Evolutionary conservation across 2,329 filamentous ascomycete species (phyloP).

Genomic region (Huntiella omanensis): DNA sequence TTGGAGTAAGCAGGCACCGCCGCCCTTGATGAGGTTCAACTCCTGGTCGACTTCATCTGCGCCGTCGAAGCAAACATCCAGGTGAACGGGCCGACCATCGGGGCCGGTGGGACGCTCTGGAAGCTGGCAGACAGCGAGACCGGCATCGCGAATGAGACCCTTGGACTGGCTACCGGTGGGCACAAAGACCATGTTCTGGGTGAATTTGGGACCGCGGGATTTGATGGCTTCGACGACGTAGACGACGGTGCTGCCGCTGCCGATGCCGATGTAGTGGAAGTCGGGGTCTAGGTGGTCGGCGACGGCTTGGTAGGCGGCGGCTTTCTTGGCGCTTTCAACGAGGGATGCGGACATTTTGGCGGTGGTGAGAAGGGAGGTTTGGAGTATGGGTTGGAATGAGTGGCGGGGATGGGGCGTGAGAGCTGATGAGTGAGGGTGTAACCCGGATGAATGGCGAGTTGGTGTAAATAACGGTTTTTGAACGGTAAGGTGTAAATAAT

Average conservation of each 20-base stretch:
- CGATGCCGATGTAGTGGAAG: constrained; percentile 55
- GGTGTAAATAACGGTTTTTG: too few relatives aligned
- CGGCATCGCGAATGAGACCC: constrained; percentile 63
- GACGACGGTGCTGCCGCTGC: constrained; percentile 63
- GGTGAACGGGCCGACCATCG: constrained; percentile 25
- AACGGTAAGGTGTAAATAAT: too few relatives aligned
- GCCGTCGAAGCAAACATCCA: constrained; percentile 90
- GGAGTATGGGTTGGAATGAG: background rate
- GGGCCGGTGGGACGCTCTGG: constrained; percentile 48
- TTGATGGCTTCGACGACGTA: constrained; percentile 72
- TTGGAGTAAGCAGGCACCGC: constrained; percentile 92
- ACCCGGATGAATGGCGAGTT: background rate
- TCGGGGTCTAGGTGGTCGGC: constrained; percentile 47
- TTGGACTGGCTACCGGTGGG: constrained; percentile 86
- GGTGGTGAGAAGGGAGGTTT: background rate
- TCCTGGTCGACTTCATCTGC: constrained; percentile 93
- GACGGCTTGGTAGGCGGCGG: constrained; percentile 56
- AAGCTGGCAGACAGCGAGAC: constrained; percentile 58
- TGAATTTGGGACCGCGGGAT: constrained; percentile 34
- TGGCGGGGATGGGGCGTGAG: background rate
- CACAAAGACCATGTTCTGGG: constrained; percentile 57
- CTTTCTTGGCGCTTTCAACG: constrained; percentile 56
- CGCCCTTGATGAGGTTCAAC: constrained; percentile 93
- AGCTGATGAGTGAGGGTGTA: background rate
- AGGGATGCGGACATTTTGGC: constrained; percentile 22